Evolutionary conservation across 768 basidiomycete genomes (phyloP).

Genomic region (Fistulinella prunicolor): DNA sequence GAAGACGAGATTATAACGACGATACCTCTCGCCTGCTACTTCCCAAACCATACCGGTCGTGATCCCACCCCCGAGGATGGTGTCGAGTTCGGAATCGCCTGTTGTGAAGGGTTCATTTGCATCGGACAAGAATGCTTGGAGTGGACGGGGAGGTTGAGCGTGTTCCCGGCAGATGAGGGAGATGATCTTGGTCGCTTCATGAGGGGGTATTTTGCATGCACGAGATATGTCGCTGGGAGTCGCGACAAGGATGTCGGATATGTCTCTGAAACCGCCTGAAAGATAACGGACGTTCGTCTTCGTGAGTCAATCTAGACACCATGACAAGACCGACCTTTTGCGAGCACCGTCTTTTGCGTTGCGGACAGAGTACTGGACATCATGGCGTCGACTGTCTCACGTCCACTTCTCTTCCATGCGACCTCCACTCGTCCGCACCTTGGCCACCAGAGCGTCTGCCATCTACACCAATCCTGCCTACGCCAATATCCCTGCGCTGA

Average conservation of each 20-base stretch:
- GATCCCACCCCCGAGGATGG: slow-evolving; percentile 74
- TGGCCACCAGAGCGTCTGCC: slow-evolving; percentile 41
- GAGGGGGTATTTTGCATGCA: slow-evolving; percentile 49
- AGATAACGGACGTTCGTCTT: background rate
- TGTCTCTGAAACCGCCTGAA: slow-evolving; percentile 48
- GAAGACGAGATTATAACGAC: background rate
- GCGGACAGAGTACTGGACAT: slow-evolving; percentile 33
- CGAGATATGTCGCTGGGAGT: slow-evolving; percentile 52
- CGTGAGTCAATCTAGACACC: background rate
- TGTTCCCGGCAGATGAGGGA: slow-evolving; percentile 46
- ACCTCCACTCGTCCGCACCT: slow-evolving; percentile 12
- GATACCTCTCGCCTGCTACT: slow-evolving; percentile 82
- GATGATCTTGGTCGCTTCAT: slow-evolving; percentile 51
- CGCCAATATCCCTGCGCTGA: slow-evolving; percentile 38
- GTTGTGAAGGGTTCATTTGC: slow-evolving; percentile 59
- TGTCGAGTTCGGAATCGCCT: slow-evolving; percentile 70
- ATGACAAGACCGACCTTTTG: slow-evolving; percentile 32
- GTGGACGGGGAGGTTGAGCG: slow-evolving; percentile 35
- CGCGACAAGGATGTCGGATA: slow-evolving; percentile 50
- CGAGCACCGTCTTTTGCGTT: slow-evolving; percentile 34
- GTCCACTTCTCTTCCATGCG: slow-evolving; percentile 10
- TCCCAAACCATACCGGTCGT: slow-evolving; percentile 83
- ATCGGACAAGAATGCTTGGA: slow-evolving; percentile 39
- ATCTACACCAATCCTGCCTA: slow-evolving; percentile 45
- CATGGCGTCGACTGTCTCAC: slow-evolving; percentile 11